These are phyloP conservation scores for Berkeleyomyces basicola DNA, from an alignment of 2,329 filamentous ascomycete genomes.

Conservation along the genomic window DNA sequence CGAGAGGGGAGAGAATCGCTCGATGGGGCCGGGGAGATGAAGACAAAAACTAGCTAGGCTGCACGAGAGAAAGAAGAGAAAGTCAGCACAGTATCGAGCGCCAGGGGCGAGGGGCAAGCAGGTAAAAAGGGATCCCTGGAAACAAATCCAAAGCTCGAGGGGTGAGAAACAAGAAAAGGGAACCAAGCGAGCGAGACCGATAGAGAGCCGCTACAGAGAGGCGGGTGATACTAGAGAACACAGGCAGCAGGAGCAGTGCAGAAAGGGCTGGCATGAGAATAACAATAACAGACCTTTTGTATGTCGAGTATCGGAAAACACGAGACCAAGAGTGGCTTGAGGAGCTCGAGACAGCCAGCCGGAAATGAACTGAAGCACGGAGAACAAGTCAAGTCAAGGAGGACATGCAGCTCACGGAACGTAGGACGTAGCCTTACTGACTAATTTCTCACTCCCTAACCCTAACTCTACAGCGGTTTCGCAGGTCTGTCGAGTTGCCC, in stretches of 20 bases:
- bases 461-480: not conserved
- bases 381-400: not conserved
- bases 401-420: not conserved
- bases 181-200: not conserved
- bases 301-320: not conserved
- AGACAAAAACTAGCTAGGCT: not conserved
- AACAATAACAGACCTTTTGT: not conserved
- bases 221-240: not conserved
- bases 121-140: not conserved
- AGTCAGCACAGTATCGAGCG: not conserved
- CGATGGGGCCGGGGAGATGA: not conserved
- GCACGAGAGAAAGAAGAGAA: not conserved
- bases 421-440: conserved; percentile 1
- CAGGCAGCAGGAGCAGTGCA: not conserved
- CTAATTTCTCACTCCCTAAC: not conserved
- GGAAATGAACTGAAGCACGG: not conserved
- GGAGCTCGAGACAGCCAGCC: not conserved
- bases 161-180: not conserved
- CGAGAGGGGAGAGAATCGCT: not conserved
- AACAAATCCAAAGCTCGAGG: not conserved
- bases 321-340: not conserved
- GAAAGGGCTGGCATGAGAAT: not conserved
- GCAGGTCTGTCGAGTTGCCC: not conserved
- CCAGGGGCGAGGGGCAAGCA: too few species aligned
- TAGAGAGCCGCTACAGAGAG: not conserved